Conservation (phyloP, 768 basidiomycete genomes). For the Amylocystis lapponica region DNA sequence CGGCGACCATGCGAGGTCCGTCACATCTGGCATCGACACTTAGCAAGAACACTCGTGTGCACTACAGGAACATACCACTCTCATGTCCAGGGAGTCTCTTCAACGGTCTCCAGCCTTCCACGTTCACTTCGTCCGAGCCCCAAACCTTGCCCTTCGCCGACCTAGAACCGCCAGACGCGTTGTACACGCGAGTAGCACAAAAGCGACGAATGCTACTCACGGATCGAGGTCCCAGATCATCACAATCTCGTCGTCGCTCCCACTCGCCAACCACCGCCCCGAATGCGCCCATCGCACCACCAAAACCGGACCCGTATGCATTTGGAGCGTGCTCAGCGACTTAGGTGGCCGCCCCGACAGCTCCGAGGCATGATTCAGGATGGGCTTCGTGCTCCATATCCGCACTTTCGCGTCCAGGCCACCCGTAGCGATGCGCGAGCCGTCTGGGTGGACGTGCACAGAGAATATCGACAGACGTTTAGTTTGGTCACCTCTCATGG, state of each 20-base stretch:
- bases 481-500: conserved; percentile 54
- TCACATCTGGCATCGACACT: conserved; percentile 61
- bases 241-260: conserved; percentile 91
- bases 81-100: conserved; percentile 91
- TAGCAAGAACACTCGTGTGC: neutral
- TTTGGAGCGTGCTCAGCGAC: conserved; percentile 82
- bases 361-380: conserved; percentile 70
- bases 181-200: conserved; percentile 2
- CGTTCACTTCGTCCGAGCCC: conserved; percentile 93
- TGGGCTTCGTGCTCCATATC: conserved; percentile 96
- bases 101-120: conserved; percentile 95
- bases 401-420: conserved; percentile 94
- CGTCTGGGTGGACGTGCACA: conserved; percentile 92
- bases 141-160: conserved; percentile 82
- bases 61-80: conserved; percentile 62
- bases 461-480: conserved; percentile 87
- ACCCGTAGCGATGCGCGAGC: conserved; percentile 94
- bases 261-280: conserved; percentile 91
- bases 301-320: conserved; percentile 92
- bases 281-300: conserved; percentile 92
- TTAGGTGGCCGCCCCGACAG: conserved; percentile 71
- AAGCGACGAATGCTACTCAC: conserved; percentile 45
- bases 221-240: conserved; percentile 98
- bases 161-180: conserved; percentile 30
- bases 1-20: conserved; percentile 92